Percentiles rank a stretch among this genome's conserved stretches.
Evolutionary conservation across 1,284 basidiomycete genomes (phyloP).

Genomic region (Ustilago lituana): DNA sequence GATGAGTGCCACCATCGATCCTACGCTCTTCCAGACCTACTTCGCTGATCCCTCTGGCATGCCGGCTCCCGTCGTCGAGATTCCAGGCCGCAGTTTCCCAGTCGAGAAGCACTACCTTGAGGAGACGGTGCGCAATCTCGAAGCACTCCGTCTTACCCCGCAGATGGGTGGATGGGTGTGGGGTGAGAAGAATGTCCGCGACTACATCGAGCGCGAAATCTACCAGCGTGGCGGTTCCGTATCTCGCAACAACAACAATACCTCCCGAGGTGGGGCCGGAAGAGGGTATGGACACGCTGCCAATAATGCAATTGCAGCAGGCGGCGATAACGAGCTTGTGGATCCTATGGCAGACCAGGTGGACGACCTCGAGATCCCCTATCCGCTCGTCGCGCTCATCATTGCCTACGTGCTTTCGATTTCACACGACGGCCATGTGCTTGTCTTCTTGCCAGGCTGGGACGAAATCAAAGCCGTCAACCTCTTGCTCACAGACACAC

Average conservation of each 20-base stretch:
- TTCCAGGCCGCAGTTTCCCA: constrained; percentile 92
- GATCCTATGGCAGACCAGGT: constrained; percentile 66
- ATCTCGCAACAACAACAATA: constrained; percentile 16
- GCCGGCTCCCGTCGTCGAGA: constrained; percentile 80
- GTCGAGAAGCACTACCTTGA: constrained; percentile 85
- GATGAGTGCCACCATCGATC: constrained; percentile 96
- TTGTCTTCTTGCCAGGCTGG: constrained; percentile 91
- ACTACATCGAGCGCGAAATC: constrained; percentile 79
- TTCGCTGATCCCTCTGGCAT: constrained; percentile 73
- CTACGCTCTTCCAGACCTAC: constrained; percentile 86
- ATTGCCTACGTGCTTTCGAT: constrained; percentile 80
- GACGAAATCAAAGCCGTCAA: constrained; percentile 89
- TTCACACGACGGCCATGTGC: constrained; percentile 85
- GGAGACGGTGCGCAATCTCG: constrained; percentile 73
- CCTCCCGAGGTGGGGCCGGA: constrained; percentile 6
- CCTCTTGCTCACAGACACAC: constrained; percentile 73
- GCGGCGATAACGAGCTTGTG: constrained; percentile 52
- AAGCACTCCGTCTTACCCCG: constrained; percentile 54
- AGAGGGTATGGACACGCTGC: constrained; percentile 36
- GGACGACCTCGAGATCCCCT: constrained; percentile 84
- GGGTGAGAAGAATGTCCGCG: constrained; percentile 77
- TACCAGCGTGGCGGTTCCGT: constrained; percentile 37
- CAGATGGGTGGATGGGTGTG: constrained; percentile 76
- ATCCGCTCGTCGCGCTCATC: constrained; percentile 82
- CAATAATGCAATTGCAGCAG: constrained; percentile 37